Conservation (phyloP, 2,329 filamentous ascomycete genomes). For the Byssothecium circinans region DNA sequence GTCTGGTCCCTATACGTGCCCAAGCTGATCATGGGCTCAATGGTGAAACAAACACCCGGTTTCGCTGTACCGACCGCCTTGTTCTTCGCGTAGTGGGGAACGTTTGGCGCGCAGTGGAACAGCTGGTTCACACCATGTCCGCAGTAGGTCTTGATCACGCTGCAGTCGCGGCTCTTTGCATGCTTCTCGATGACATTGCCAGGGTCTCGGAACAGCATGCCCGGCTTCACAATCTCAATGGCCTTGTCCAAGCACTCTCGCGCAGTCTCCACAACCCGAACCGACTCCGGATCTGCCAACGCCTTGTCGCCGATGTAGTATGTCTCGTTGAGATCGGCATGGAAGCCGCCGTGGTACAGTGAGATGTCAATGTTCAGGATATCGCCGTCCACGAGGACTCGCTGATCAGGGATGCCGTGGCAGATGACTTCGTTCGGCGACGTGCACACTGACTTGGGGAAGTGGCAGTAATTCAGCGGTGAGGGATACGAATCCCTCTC, state of each 20-base stretch:
- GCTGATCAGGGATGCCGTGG: slow-evolving; percentile 94
- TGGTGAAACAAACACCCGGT: slow-evolving; percentile 97
- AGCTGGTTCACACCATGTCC: slow-evolving; percentile 92
- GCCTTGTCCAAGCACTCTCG: slow-evolving; percentile 88
- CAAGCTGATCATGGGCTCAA: slow-evolving; percentile 96
- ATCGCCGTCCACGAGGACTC: slow-evolving; percentile 84
- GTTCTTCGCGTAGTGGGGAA: slow-evolving; percentile 98
- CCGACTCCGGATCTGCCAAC: slow-evolving; percentile 77
- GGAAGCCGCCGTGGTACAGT: slow-evolving; percentile 90
- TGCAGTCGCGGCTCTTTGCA: slow-evolving; percentile 81
- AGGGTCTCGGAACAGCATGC: slow-evolving; percentile 87
- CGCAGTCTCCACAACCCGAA: slow-evolving; percentile 87
- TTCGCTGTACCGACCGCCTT: slow-evolving; percentile 95
- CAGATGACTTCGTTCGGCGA: slow-evolving; percentile 97
- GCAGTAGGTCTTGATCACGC: slow-evolving; percentile 93
- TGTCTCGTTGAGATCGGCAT: slow-evolving; percentile 96
- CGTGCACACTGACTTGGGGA: slow-evolving; percentile 97
- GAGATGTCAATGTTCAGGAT: slow-evolving; percentile 97
- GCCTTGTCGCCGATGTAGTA: slow-evolving; percentile 96
- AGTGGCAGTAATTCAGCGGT: slow-evolving; percentile 91
- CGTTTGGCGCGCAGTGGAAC: slow-evolving; percentile 91
- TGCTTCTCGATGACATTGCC: slow-evolving; percentile 95
- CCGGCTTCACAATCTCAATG: slow-evolving; percentile 90
- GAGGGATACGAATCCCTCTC: slow-evolving; percentile 93
- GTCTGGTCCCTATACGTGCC: slow-evolving; percentile 91